Percentiles rank a stretch among this genome's conserved stretches.
Conservation (phyloP, 148 eudicot species). For the Silene uniflora region DNA sequence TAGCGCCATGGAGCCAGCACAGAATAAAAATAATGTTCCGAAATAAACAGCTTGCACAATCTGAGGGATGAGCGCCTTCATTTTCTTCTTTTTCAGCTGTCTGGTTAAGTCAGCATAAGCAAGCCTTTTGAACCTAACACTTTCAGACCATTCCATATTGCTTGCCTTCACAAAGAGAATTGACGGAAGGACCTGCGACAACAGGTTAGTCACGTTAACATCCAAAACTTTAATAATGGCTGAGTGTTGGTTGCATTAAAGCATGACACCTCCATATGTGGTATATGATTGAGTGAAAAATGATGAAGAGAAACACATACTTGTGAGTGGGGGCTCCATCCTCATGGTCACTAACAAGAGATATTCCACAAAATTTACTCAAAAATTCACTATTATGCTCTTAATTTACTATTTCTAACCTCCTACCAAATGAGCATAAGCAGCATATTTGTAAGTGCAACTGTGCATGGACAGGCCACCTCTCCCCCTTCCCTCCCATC, state of each 20-base stretch:
- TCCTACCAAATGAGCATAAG: background rate
- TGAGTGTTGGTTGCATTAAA: background rate
- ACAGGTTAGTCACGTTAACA: constrained; percentile 11
- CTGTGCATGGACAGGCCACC: background rate
- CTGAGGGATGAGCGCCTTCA: constrained; percentile 90
- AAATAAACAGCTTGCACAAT: constrained; percentile 70
- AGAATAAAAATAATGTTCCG: constrained; percentile 54
- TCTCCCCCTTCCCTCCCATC: background rate
- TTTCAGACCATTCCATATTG: constrained; percentile 73
- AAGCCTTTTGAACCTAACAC: constrained; percentile 60
- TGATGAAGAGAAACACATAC: background rate
- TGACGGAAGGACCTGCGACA: constrained; percentile 79
- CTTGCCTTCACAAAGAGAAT: constrained; percentile 90
- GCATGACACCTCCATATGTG: background rate
- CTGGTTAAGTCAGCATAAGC: constrained; percentile 58
- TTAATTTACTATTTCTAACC: background rate
- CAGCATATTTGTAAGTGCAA: background rate
- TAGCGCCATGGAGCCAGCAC: constrained; percentile 55
- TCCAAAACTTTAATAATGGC: background rate
- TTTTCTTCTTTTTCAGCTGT: constrained; percentile 61
- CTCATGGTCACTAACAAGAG: constrained; percentile 7
- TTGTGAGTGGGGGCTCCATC: background rate
- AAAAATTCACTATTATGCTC: background rate
- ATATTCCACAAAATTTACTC: background rate
- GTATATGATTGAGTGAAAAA: background rate